Base-by-base conservation (phyloP, 805 yeast genomes). In the Wickerhamomyces pijperi region DNA sequence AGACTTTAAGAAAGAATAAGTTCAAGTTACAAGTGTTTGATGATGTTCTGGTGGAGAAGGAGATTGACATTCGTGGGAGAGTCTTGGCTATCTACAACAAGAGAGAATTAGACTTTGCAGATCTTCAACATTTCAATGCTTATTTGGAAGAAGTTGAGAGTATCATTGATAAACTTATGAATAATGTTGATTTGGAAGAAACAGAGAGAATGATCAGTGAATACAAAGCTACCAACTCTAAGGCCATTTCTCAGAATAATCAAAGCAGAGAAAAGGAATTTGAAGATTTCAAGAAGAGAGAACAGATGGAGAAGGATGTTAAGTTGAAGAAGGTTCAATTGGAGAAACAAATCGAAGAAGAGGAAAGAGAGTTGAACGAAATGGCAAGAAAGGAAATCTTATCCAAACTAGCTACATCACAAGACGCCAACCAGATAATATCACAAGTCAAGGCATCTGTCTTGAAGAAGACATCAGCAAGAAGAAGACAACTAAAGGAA, bases 21-120 rank as follows among this genome's bases (percentile, higher is more conserved):
- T 92, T 92, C 67, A 94, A 92, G 64, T 72, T 84, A 32, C 98
- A 92, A 62, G 72, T 87, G 3, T 92, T 92, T 55, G 97, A 90
- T 48, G 97, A 92, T 59, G 73, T 92, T 32, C 67, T 60, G 7
- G 94, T 92, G 3, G 99, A 92, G 58, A 73, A 82, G 45, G 99
- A 92, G 55, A 86, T 94, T 31, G 97, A 92, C 58, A 76, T 88
- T 16, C 70, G 99, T 38, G 80, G 78, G 50, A 67, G 90, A 41
- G 86, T 92, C 11, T 67, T 72, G 48, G 68, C 70, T 39, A 79
- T 88, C 8, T 88, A 81, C 62, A 92, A 92, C 60, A 82, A 84
- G 58, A 76, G 81, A 3, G 74, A 76, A 47, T 77, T 76, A 32
- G 94, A 86, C 48, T 92, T 92, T 52, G 63, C 58, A 4, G 64